Evolutionary conservation across 768 basidiomycete species (phyloP), one percentile per base, ranked within the genome.

Genomic region (Boletus rubropictus): DNA sequence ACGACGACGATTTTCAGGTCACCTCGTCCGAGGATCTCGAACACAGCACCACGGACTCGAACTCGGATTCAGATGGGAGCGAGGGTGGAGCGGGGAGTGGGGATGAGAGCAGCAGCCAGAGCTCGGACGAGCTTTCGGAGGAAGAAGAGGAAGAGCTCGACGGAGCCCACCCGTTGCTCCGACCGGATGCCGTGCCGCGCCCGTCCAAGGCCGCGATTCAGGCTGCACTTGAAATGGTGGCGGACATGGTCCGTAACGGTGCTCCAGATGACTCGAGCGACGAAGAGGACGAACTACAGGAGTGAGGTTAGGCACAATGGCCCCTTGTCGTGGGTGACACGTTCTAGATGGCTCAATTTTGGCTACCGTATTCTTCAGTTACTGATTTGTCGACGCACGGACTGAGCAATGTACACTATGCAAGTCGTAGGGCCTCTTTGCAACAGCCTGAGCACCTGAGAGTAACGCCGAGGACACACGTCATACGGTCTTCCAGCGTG

Each of bases 221-320:
- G 42, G 79, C 80, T 3, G 78, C 78, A 2, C 69, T 86, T 37
- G 73, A 84, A n/a, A 75, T 78, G 69, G 82, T 77, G 4, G 77
- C 81, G 10, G 79, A 75, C 9, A 79, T 86, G 69, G 72, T 86
- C n/a, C n/a, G n/a, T n/a, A n/a, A n/a, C n/a, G 81, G 81, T 45
- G 54, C 83, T 46, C 54, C 73, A 18, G 74, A 71, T 6, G 62
- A 61, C 3, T 56, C 46, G 8, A 58, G 60, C 39, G 60, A 60
- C 25, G 64, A 63, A 39, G 75, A 76, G 36, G 79, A 83, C 38
- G 75, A 81, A 55, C 60, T 82, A 34, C 70, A 75, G 8, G 73
- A 74, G 22, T 72, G 57, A 70, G 12, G 20, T 36, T 14, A 8
- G 12, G 4, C 7, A 14, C 12, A 12, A 14, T 38, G 14, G 14